Evolutionary conservation across 2,329 filamentous ascomycete genomes (phyloP).

Genomic region (Orbilia brochopaga): DNA sequence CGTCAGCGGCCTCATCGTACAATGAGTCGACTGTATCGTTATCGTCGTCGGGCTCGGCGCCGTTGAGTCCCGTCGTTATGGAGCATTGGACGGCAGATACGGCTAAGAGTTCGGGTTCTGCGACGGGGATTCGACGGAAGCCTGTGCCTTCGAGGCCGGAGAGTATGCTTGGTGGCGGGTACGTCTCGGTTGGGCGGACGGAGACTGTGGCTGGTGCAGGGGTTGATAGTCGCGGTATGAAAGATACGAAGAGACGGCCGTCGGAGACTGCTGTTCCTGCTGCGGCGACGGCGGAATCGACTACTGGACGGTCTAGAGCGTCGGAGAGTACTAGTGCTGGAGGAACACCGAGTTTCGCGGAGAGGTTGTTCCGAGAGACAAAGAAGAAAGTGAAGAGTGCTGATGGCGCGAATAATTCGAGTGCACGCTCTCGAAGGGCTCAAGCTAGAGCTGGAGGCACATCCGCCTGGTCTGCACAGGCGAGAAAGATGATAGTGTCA

Average conservation of each 20-base stretch:
- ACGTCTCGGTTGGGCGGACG: background rate
- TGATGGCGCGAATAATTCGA: no score
- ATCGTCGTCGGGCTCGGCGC: background rate
- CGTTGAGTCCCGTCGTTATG: background rate
- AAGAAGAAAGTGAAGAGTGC: no score
- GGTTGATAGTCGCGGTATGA: conserved; percentile 5
- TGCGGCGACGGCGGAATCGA: background rate
- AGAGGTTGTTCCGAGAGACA: no score
- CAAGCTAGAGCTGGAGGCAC: background rate
- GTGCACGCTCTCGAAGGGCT: background rate
- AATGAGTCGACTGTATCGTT: conserved; percentile 13
- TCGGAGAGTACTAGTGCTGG: no score
- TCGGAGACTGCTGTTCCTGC: conserved; percentile 3
- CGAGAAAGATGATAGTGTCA: background rate
- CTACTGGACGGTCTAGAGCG: background rate
- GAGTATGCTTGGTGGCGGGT: background rate
- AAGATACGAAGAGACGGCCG: background rate
- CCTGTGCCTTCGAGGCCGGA: conserved; percentile 11
- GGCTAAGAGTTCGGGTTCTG: background rate
- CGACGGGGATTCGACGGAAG: conserved; percentile 15
- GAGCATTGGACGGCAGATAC: conserved; percentile 31
- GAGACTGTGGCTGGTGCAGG: conserved; percentile 14
- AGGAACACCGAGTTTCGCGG: no score
- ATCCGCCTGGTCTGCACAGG: background rate
- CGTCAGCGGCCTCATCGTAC: background rate